phyloP scores from a whole-genome alignment of 2,329 filamentous ascomycete species.

The Venturia carpophila region DNA sequence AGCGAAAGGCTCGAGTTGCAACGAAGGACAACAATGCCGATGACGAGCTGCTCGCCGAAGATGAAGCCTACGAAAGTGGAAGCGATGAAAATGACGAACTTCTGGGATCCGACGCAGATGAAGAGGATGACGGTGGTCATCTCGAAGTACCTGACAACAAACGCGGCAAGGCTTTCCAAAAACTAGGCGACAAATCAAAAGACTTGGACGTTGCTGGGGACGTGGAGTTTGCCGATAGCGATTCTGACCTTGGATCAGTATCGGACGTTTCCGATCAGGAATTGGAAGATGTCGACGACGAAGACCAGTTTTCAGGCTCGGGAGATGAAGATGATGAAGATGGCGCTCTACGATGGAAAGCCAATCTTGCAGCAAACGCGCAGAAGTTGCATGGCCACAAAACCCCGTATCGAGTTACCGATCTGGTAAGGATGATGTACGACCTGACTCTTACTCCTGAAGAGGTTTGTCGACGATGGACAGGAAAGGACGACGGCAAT shows the following conservation, averaged over 20 bases:
- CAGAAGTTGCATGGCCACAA: constrained; percentile 61
- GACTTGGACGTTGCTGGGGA: constrained; percentile 53
- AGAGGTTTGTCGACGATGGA: constrained; percentile 74
- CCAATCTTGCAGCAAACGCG: constrained; percentile 71
- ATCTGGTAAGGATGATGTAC: constrained; percentile 84
- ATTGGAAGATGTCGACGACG: constrained; percentile 42
- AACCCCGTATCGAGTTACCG: constrained; percentile 66
- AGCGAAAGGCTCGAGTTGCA: constrained; percentile 43
- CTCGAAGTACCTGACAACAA: constrained; percentile 44
- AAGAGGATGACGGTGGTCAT: constrained; percentile 46
- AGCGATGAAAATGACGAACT: constrained; percentile 45
- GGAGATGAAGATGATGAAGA: constrained; percentile 58
- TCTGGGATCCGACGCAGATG: constrained; percentile 41
- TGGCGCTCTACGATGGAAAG: constrained; percentile 75
- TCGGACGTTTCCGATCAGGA: constrained; percentile 55
- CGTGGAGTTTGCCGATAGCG: constrained; percentile 87
- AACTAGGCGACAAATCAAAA: constrained; percentile 5
- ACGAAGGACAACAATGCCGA: constrained; percentile 34
- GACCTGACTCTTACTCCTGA: constrained; percentile 67
- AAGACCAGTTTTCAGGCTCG: constrained; percentile 46
- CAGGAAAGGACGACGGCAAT: constrained; percentile 52
- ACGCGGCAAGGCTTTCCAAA: constrained; percentile 19
- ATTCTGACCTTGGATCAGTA: constrained; percentile 89
- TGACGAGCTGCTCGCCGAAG: constrained; percentile 42
- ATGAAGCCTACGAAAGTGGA: constrained; percentile 40